Evolutionary conservation across 1,284 basidiomycete species (phyloP), one percentile per base, ranked within the genome.

Genomic region (Cystobasidium sp.): DNA sequence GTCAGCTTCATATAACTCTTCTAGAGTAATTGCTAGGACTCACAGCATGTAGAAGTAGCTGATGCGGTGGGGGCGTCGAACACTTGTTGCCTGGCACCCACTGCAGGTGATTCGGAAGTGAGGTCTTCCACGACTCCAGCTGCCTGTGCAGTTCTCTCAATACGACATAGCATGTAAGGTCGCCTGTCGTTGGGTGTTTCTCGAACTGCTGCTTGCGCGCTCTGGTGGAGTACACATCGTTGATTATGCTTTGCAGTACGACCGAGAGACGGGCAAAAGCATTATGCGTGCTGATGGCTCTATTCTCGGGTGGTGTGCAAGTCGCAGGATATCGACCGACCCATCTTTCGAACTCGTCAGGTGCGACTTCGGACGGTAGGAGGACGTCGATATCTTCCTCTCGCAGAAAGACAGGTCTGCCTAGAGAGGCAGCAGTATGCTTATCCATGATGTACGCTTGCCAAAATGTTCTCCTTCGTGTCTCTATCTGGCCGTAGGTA

Each of bases 371-470:
- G 10, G 63, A 73, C 12, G 70, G 70, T 37, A 73, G 52, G n/a
- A 53, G 51, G 14, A 73, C 70, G 31, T 73, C 70, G 52, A 73
- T 73, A 37, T 73, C 70, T 41, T 73, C 70, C 51, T 73, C 70
- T 9, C 70, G 49, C 12, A 73, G 46, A 31, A 73, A 73, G 39
- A 73, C 70, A 4, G 70, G 70, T 22, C 70, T 6, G 6, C 70
- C 70, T 37, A 73, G 51, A 6, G 70, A 73, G 0, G 70, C 70
- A 14, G 70, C 70, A 37, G 70, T 52, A 41, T 73, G 70, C 46
- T 73, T 73, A 44, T 73, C 70, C 70, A 73, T 73, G 43, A 73
- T 73, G 39, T 73, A 73, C 14, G 70, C 70, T 41, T 73, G 70
- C 70, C 70, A 73, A 39, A 73, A 73, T 8, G 63, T 63, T 41